A percentile compares a stretch with the other conserved stretches of the same genome.
Evolutionary conservation across 306 rosid genomes (phyloP).

Genomic region (Dalbergia cochinchinensis): DNA sequence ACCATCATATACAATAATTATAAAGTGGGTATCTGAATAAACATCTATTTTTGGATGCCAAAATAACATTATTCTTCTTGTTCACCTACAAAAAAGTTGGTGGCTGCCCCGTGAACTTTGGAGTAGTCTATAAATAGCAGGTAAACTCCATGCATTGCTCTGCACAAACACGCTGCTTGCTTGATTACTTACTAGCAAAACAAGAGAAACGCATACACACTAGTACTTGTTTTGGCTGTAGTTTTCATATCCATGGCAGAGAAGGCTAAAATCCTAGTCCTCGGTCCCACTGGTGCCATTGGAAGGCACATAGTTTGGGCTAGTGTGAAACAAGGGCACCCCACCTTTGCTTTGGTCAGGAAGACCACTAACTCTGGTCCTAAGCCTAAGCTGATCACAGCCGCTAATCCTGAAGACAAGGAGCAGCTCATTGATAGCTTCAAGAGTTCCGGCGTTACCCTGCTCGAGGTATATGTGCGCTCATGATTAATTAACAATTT

Average conservation of each 20-base stretch:
- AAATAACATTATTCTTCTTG: no score
- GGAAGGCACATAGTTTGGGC: constrained; percentile 56
- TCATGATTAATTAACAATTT: neutral
- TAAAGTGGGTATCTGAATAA: no score
- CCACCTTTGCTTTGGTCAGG: constrained; percentile 53
- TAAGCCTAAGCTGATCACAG: constrained; percentile 1
- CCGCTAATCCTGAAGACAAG: constrained; percentile 56
- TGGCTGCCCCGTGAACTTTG: neutral
- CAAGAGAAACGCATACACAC: neutral
- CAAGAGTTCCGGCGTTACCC: constrained; percentile 43
- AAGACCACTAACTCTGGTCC: neutral
- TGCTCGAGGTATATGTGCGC: constrained; percentile 29
- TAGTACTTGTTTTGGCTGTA: neutral
- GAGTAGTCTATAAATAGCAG: neutral
- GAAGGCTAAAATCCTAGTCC: constrained; percentile 48
- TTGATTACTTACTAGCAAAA: neutral
- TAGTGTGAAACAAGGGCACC: constrained; percentile 52
- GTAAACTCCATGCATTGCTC: neutral
- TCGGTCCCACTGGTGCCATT: constrained; percentile 51
- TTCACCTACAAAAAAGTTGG: no score
- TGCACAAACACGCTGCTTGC: constrained; percentile 5
- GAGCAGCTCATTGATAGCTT: constrained; percentile 45
- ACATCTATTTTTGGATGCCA: no score
- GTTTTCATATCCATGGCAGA: constrained; percentile 41
- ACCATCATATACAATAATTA: no score